phyloP scores from a whole-genome alignment of 768 basidiomycete species.

The Scleroderma bovista region DNA sequence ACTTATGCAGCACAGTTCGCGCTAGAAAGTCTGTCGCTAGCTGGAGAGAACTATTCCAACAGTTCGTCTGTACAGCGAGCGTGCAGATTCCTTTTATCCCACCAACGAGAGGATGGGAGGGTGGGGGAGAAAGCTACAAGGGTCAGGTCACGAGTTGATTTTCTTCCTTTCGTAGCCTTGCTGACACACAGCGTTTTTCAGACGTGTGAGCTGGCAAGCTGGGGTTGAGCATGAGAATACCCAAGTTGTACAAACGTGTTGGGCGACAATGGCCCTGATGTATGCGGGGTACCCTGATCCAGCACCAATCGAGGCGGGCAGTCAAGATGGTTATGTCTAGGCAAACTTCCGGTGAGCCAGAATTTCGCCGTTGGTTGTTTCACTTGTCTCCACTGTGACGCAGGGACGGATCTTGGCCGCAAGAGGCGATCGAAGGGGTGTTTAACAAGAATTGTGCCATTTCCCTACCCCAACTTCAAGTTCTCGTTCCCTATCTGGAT shows the following conservation, averaged over 20 bases:
- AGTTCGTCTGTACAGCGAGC: slow-evolving; percentile 64
- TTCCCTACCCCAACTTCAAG: slow-evolving; percentile 89
- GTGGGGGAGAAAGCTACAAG: slow-evolving; percentile 99
- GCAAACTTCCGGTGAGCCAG: slow-evolving; percentile 64
- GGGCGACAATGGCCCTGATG: slow-evolving; percentile 90
- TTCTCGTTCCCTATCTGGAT: slow-evolving; percentile 97
- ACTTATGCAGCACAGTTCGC: slow-evolving; percentile 98
- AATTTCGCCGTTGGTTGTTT: neutral
- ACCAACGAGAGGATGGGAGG: slow-evolving; percentile 88
- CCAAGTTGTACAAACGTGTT: slow-evolving; percentile 89
- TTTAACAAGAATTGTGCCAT: slow-evolving; percentile 89
- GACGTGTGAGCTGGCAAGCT: slow-evolving; percentile 79
- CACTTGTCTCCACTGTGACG: neutral
- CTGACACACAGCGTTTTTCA: slow-evolving; percentile 23
- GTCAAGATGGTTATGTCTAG: slow-evolving; percentile 84
- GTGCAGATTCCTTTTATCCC: slow-evolving; percentile 77
- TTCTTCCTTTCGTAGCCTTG: neutral
- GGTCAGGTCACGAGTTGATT: slow-evolving; percentile 46
- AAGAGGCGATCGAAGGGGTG: slow-evolving; percentile 91
- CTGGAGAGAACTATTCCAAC: slow-evolving; percentile 82
- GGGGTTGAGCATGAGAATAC: slow-evolving; percentile 79
- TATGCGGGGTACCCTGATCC: slow-evolving; percentile 81
- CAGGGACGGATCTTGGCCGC: slow-evolving; percentile 94
- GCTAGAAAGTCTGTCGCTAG: slow-evolving; percentile 82
- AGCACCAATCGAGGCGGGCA: slow-evolving; percentile 73